Percentiles rank a stretch among this genome's conserved stretches.
Evolutionary conservation across 257 asterid genomes (phyloP).

Genomic region (Solanum infundibuliforme): DNA sequence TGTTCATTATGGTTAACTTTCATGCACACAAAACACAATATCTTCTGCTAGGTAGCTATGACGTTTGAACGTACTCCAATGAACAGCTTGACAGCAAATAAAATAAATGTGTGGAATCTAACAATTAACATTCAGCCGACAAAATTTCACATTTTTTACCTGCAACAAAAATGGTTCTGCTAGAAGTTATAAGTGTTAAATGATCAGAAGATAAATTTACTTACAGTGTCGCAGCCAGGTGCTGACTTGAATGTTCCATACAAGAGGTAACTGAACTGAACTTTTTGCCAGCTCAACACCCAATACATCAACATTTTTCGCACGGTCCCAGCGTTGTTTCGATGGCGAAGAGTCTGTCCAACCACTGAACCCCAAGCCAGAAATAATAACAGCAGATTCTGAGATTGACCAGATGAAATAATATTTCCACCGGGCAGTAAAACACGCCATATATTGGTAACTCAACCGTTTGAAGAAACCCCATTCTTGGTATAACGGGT

Average conservation of each 20-base stretch:
- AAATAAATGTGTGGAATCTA: not conserved
- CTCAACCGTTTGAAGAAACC: constrained; percentile 72
- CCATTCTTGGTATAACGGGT: constrained; percentile 70
- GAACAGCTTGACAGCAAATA: not conserved
- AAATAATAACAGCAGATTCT: constrained; percentile 76
- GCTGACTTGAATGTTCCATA: constrained; percentile 99
- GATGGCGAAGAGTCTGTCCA: constrained; percentile 73
- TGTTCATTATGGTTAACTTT: not conserved
- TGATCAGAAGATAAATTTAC: constrained; percentile 19
- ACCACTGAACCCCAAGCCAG: constrained; percentile 97
- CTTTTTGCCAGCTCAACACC: constrained; percentile 92
- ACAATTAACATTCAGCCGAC: not conserved
- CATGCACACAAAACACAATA: not conserved
- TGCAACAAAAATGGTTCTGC: not conserved
- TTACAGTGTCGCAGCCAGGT: constrained; percentile 99
- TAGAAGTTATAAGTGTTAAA: not conserved
- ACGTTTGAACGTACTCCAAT: not conserved
- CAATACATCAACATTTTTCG: constrained; percentile 78
- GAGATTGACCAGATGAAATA: constrained; percentile 97
- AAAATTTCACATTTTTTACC: not conserved
- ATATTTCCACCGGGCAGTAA: constrained; percentile 95
- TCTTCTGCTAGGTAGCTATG: not conserved
- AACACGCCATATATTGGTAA: constrained; percentile 84
- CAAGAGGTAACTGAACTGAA: constrained; percentile 79
- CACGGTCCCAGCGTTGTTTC: constrained; percentile 81